phyloP scores from a whole-genome alignment of 2,329 filamentous ascomycete species.

The Alternaria sp. region DNA sequence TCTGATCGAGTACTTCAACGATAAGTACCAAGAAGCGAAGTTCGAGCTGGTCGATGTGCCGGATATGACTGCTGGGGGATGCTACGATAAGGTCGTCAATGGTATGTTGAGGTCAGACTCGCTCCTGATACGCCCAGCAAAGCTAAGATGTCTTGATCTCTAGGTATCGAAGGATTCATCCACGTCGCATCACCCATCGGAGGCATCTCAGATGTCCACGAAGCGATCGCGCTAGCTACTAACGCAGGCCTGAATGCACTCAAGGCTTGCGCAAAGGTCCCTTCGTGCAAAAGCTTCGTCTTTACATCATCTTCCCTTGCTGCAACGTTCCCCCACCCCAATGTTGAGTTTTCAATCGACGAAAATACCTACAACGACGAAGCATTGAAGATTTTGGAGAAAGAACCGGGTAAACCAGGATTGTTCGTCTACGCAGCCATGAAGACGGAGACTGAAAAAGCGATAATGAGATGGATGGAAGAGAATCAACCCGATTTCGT shows the following conservation, averaged over 20 bases:
- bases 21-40: conserved; percentile 29
- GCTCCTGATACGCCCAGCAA: background rate
- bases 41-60: conserved; percentile 44
- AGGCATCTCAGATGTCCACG: conserved; percentile 46
- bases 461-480: conserved; percentile 58
- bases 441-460: conserved; percentile 59
- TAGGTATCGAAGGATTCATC: conserved; percentile 52
- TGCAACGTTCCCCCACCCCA: conserved; percentile 43
- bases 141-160: background rate
- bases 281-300: conserved; percentile 56
- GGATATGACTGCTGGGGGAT: conserved; percentile 38
- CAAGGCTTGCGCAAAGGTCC: conserved; percentile 52
- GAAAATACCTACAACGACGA: conserved; percentile 52
- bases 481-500: conserved; percentile 57
- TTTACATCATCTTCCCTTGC: conserved; percentile 56
- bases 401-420: conserved; percentile 30
- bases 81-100: conserved; percentile 39
- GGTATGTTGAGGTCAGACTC: conserved; percentile 22
- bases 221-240: conserved; percentile 55
- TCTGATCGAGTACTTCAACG: conserved; percentile 41
- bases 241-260: conserved; percentile 52
- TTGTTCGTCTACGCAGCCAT: conserved; percentile 55
- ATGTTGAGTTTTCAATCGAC: conserved; percentile 48
- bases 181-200: conserved; percentile 57
- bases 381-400: conserved; percentile 38